Percentiles rank a stretch among this genome's conserved stretches.
These are phyloP conservation scores for Penstemon eatonii DNA, from an alignment of 257 asterid species.

Conservation along the genomic window DNA sequence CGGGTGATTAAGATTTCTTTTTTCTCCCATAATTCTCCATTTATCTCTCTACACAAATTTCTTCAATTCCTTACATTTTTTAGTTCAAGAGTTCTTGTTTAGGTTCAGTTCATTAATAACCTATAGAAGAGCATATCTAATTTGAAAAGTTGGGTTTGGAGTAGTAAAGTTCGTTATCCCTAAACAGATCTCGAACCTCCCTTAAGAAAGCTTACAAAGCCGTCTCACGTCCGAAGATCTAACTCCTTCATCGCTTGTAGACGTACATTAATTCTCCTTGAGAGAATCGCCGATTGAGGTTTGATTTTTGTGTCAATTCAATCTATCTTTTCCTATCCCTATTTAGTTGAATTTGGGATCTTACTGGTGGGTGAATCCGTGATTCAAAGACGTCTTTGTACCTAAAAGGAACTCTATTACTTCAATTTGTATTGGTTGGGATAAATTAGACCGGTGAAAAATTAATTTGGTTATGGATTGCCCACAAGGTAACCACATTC, in stretches of 20 bases:
- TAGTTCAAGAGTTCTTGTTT: constrained; percentile 16
- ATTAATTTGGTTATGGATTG: constrained; percentile 36
- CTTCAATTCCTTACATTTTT: neutral
- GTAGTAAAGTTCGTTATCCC: neutral
- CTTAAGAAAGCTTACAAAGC: neutral
- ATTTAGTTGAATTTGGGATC: constrained; percentile 12
- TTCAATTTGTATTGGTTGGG: constrained; percentile 14
- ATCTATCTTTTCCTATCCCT: neutral
- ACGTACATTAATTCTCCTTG: neutral
- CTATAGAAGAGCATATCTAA: neutral
- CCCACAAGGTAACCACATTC: constrained; percentile 22
- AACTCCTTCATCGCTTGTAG: neutral
- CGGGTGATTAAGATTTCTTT: neutral
- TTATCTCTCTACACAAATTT: neutral
- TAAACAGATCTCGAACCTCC: neutral
- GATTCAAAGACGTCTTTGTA: constrained; percentile 1
- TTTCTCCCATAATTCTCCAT: neutral
- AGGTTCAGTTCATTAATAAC: constrained; percentile 2
- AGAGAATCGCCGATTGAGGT: neutral
- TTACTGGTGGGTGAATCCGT: constrained; percentile 13
- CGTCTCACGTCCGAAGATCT: neutral
- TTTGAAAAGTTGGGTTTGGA: neutral
- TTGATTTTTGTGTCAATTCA: constrained; percentile 4
- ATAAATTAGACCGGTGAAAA: neutral
- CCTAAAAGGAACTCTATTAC: neutral